Conservation (phyloP, 2,329 filamentous ascomycete genomes). For the Cryphonectria parasitica region DNA sequence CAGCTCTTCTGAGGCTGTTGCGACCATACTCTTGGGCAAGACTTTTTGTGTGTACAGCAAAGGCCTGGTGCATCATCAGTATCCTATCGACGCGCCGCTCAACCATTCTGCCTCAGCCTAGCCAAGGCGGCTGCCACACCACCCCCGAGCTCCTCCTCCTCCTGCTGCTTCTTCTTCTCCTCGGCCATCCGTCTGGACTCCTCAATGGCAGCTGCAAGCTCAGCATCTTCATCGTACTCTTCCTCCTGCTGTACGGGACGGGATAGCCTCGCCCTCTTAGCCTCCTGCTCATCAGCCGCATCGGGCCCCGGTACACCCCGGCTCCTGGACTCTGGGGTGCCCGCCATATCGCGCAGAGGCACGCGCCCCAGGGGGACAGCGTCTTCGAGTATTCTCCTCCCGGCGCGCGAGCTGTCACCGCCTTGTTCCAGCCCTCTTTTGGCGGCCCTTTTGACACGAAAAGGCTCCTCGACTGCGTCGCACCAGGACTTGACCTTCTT, state of each 20-base stretch:
- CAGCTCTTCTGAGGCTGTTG: not conserved
- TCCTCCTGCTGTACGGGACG: slow-evolving; percentile 43
- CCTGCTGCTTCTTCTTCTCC: slow-evolving; percentile 40
- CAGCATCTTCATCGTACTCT: slow-evolving; percentile 54
- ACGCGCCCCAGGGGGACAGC: slow-evolving; percentile 31
- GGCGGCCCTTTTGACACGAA: slow-evolving; percentile 74
- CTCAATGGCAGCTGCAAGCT: slow-evolving; percentile 52
- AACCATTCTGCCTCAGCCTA: slow-evolving; percentile 54
- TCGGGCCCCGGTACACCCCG: slow-evolving; percentile 41
- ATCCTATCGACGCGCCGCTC: not conserved
- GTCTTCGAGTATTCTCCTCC: slow-evolving; percentile 35
- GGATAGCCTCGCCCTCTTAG: slow-evolving; percentile 39
- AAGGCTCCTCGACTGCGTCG: slow-evolving; percentile 80
- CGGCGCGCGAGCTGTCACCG: slow-evolving; percentile 29
- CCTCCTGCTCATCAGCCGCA: slow-evolving; percentile 1
- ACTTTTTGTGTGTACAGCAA: not conserved
- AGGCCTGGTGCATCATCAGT: not conserved
- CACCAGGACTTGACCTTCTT: slow-evolving; percentile 92
- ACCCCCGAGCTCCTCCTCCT: slow-evolving; percentile 53
- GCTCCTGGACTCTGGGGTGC: slow-evolving; percentile 36
- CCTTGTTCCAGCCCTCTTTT: slow-evolving; percentile 45
- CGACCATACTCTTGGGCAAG: not conserved
- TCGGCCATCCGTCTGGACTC: slow-evolving; percentile 48
- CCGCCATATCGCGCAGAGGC: slow-evolving; percentile 29
- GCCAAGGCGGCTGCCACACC: slow-evolving; percentile 66